Evolutionary conservation across 805 yeast genomes (phyloP), one percentile per base, ranked within the genome.

Genomic region (Torulaspora gathmanii): DNA sequence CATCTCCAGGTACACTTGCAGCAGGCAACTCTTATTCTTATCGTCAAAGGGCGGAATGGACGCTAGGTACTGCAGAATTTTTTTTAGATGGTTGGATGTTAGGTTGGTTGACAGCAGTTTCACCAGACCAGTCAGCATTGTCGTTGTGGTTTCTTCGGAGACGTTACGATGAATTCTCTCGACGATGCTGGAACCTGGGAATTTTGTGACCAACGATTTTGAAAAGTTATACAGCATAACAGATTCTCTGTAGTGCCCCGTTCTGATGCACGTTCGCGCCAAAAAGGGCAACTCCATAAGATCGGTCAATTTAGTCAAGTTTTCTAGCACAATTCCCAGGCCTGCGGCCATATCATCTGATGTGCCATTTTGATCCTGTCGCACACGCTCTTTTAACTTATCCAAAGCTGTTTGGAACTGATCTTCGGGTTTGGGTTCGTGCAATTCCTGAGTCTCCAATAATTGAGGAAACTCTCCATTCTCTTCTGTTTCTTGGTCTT

Each of bases 211-310:
- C 19, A 93, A 69, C 44, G 95, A 73, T 50, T 82, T 75, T 0
- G 85, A 80, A 56, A 86, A 80, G 25, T 84, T 75, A 10, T 89
- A 83, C 11, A 91, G 77, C 61, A 91, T 95, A 28, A 91, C 74
- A 8, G 96, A 89, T 57, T 89, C 95, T 27, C 88, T 84, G 60
- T 90, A 93, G 57, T 85, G 86, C 0, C 96, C 96, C 37, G 84
- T 83, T 38, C 79, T 73, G 9, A 90, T 86, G 64, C 97, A 87
- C n/a, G 90, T 80, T 38, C 81, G 75, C 27, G 91, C 81, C 38
- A 91, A 63, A 1, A 95, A 75, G 1, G 99, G 97, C 27, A 93
- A 68, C 58, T 87, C 95, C 53, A 91, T 69, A 8, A 90, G 74
- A 55, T 86, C 95, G 49, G 83, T 75, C 9, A 90, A 72, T 31